A percentile compares a stretch with the other conserved stretches of the same genome.
These are phyloP conservation scores for Neckera pumila DNA, from an alignment of 225 moss, liverwort and hornwort species.

Conservation along the genomic window DNA sequence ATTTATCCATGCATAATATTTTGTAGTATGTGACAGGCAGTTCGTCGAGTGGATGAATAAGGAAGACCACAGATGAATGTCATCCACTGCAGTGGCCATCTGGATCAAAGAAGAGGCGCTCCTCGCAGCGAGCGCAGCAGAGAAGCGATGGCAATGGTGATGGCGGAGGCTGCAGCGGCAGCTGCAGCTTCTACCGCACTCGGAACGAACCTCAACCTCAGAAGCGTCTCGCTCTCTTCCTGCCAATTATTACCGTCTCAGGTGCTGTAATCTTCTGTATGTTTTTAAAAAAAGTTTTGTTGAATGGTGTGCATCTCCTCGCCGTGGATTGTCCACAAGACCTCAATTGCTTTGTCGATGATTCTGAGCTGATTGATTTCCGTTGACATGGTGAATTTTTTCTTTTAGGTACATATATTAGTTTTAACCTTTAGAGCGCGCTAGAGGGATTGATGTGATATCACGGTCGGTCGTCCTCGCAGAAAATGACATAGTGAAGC, in stretches of 20 bases:
- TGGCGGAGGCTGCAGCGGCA: not conserved
- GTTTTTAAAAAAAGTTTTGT: not conserved
- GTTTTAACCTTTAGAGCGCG: not conserved
- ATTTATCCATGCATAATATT: no score
- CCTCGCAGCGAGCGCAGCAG: not conserved
- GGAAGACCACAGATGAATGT: not conserved
- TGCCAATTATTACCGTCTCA: not conserved
- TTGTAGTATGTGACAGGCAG: no score
- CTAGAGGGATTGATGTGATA: not conserved
- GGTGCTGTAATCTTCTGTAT: not conserved
- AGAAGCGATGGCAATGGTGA: not conserved
- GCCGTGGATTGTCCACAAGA: not conserved
- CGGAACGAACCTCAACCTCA: not conserved
- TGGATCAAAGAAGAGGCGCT: not conserved
- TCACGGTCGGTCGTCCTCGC: not conserved
- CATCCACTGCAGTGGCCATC: not conserved
- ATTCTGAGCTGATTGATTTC: not conserved
- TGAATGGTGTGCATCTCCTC: not conserved
- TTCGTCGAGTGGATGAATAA: not conserved
- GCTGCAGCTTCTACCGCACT: not conserved
- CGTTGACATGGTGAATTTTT: not conserved
- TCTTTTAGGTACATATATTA: no score
- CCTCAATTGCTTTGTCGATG: not conserved
- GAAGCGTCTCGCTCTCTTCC: not conserved
- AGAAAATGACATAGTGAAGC: not conserved